These are phyloP conservation scores for Evernia prunastri DNA, from an alignment of 495 filamentous ascomycete species.

Conservation along the genomic window DNA sequence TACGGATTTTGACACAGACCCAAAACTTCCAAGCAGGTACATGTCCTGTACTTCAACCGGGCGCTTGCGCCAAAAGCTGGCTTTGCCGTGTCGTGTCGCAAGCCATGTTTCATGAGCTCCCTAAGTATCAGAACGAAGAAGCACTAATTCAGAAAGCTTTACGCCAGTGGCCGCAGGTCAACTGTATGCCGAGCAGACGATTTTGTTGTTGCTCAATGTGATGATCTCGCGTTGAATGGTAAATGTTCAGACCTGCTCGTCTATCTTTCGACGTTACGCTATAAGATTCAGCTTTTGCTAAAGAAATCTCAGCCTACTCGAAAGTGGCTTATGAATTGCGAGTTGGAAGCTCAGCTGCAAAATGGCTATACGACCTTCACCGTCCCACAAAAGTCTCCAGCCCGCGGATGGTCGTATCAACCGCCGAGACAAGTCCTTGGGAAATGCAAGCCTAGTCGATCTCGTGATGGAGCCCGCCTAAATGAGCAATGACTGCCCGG, in stretches of 20 bases:
- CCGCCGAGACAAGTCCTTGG: no score
- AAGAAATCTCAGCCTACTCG: neutral
- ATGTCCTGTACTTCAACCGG: neutral
- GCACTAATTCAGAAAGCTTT: neutral
- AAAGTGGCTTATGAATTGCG: neutral
- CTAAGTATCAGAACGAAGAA: neutral
- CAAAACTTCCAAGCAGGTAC: neutral
- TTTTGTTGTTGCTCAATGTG: neutral
- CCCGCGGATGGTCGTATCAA: no score
- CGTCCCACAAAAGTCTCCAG: neutral
- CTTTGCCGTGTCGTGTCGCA: neutral
- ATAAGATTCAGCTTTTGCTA: neutral
- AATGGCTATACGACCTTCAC: neutral
- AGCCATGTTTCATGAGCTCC: neutral
- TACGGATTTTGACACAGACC: neutral
- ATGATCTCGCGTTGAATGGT: neutral
- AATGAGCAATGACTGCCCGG: neutral
- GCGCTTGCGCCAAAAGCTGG: neutral
- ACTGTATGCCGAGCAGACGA: neutral
- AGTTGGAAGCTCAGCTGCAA: neutral
- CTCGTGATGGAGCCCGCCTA: neutral
- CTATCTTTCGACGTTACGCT: neutral
- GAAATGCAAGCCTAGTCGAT: no score
- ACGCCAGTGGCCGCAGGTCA: neutral
- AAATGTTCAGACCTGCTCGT: neutral